Percentiles rank a stretch among this genome's conserved stretches.
Evolutionary conservation across 202 grass and related monocot genomes (phyloP).

Genomic region (Eragrostis tef): DNA sequence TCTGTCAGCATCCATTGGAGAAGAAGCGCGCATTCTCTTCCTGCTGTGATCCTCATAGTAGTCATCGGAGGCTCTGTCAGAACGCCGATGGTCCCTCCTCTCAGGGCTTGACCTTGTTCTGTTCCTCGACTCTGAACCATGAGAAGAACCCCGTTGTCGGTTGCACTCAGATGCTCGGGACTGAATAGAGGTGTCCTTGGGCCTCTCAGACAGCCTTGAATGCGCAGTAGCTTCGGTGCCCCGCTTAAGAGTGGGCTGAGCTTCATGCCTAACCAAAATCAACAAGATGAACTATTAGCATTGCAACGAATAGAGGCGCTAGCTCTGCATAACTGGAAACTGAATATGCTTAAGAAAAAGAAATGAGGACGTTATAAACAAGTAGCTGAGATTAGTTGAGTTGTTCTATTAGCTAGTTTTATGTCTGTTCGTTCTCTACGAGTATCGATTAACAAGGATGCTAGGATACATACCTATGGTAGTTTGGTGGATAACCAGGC

Average conservation of each 20-base stretch:
- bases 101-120: conserved; percentile 30
- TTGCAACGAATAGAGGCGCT: background rate
- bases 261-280: conserved; percentile 32
- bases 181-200: background rate
- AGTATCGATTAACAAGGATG: background rate
- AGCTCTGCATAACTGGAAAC: background rate
- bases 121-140: conserved; percentile 23
- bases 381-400: background rate
- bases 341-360: background rate
- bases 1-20: conserved; percentile 23
- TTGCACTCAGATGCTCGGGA: conserved; percentile 7
- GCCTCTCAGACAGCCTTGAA: conserved; percentile 33
- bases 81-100: conserved; percentile 43
- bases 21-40: conserved; percentile 36
- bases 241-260: background rate
- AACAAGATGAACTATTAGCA: background rate
- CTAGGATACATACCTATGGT: conserved; percentile 44
- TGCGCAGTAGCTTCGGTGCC: conserved; percentile 8
- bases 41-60: conserved; percentile 33
- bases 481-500: conserved; percentile 45
- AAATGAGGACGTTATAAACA: background rate
- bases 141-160: conserved; percentile 3
- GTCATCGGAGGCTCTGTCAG: conserved; percentile 27
- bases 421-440: background rate
- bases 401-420: background rate